Base-by-base conservation (phyloP, 805 yeast species). In the Saturnispora quitensis region DNA sequence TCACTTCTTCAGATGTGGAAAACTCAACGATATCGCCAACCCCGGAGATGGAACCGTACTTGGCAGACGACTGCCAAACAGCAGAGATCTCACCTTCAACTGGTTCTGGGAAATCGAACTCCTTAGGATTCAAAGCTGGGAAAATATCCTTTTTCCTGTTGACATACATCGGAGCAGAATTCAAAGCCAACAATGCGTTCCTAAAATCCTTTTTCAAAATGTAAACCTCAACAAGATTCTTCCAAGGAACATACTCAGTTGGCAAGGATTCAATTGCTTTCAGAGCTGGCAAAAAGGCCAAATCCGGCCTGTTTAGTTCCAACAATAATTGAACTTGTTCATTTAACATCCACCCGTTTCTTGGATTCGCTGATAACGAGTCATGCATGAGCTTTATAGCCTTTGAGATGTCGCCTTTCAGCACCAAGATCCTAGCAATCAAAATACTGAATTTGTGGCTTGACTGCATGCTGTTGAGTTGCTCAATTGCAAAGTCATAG, bases 201-300 rank as follows among this genome's bases (percentile, higher is more conserved):
- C 72, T 70, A 57, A 72, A 79, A 60, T 86, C 80, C 47, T 73
- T 76, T 45, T 61, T 68, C 36, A 81, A 65, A 18, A 84, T 73
- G 59, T 87, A 82, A 35, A 80, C 76, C 54, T 80, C 71, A 5
- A 85, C 77, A 43, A 88, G 69, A 36, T 72, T 69, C 53, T 76
- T 77, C 96, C 96, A 88, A 28, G 84, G 70, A 48, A 74, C 77
- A 62, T 83, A 88, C 62, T 84, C 91, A 2, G 87, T 73, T 0
- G 96, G 96, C n/a, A 86, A 71, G 2, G 85, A 72, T 48, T 76
- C 72, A 18, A 85, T 81, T 4, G 89, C 78, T 25, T 77, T 72
- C 18, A 73, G 67, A 0, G 95, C 85, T 9, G 83, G 68, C 22
- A 72, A 66, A 17, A 79, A 63, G 0, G 96, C 95, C 43, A 77